These are phyloP conservation scores for Lichtheimia ramosa DNA, from an alignment of 371 early-diverging fungal genomes.

Conservation along the genomic window DNA sequence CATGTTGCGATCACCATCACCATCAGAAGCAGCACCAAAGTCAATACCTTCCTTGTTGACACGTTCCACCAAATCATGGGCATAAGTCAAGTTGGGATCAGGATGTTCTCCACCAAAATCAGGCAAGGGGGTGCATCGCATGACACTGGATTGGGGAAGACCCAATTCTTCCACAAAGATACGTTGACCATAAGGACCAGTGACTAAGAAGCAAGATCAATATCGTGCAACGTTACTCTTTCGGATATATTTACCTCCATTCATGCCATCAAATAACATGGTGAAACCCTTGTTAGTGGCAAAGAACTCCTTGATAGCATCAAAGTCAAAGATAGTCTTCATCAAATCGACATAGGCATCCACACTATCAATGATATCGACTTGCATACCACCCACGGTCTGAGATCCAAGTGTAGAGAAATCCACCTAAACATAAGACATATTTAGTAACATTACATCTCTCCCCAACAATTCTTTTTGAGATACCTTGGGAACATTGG, in stretches of 20 bases:
- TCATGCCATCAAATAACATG: slow-evolving; percentile 94
- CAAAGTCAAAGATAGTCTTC: slow-evolving; percentile 91
- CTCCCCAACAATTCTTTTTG: not conserved
- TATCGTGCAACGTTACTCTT: not conserved
- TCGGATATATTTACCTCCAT: slow-evolving; percentile 62
- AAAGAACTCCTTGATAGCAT: slow-evolving; percentile 78
- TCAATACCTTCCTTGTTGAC: slow-evolving; percentile 77
- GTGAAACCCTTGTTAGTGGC: slow-evolving; percentile 68
- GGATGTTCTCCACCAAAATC: slow-evolving; percentile 97
- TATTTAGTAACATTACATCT: not conserved
- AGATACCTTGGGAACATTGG: slow-evolving; percentile 66
- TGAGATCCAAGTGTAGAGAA: slow-evolving; percentile 70
- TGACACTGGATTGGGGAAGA: slow-evolving; percentile 76
- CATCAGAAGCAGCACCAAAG: slow-evolving; percentile 96
- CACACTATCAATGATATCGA: slow-evolving; percentile 91
- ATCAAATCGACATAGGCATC: slow-evolving; percentile 86
- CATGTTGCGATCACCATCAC: slow-evolving; percentile 96
- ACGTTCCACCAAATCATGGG: slow-evolving; percentile 90
- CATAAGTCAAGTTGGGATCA: slow-evolving; percentile 98
- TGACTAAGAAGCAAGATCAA: slow-evolving; percentile 56
- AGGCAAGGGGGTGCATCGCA: slow-evolving; percentile 79
- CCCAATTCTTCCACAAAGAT: slow-evolving; percentile 91
- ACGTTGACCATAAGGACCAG: slow-evolving; percentile 89
- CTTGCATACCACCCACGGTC: slow-evolving; percentile 55
- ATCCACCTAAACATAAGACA: slow-evolving; percentile 58